Evolutionary conservation across 2,329 filamentous ascomycete genomes (phyloP), one percentile per base, ranked within the genome.

Genomic region (Fusarium sp.): DNA sequence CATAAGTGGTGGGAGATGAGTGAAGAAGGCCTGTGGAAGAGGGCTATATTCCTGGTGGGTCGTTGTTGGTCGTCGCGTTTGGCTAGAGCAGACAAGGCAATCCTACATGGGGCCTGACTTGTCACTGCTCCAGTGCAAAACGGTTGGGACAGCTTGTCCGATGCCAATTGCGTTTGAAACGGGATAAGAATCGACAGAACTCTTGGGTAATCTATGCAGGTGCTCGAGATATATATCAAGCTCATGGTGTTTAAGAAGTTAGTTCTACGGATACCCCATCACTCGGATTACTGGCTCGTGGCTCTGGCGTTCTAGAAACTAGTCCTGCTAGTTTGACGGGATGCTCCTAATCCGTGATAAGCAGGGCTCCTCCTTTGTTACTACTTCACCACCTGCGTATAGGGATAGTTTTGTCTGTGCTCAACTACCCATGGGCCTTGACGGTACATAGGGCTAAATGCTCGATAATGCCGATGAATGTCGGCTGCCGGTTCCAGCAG

Each of bases 51-150:
- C 49, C 40, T 37, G 54, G 70, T 72, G 67, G 67, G 59, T 35
- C 60, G 21, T 66, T 64, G 66, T 71, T 72, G 62, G 63, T 51
- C 58, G 63, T 42, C 31, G 41, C 37, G 49, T 53, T 68, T 51
- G 49, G 51, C 41, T 58, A 43, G 39, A 43, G 53, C 53, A 46
- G 56, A 53, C 63, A 53, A 36, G 55, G 61, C 62, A 68, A 59
- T 46, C 51, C 57, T 70, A 23, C 48, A 43, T 25, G 51, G 46
- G 45, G 57, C 49, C 49, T 70, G 69, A 72, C 66, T 53, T 68
- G 59, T 72, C 66, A 63, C 56, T 66, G 52, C 29, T 36, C 29
- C 17, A n/a, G 29, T 25, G 18, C 7, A 40, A 51, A 40, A 18
- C 23, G n/a, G 25, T 11, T 31, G 29, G 27, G 29, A 33, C 31